Percentiles rank a stretch among this genome's conserved stretches.
These are phyloP conservation scores for Plasmodium vinckei DNA, from an alignment of 169 alveolate species.

Conservation along the genomic window DNA sequence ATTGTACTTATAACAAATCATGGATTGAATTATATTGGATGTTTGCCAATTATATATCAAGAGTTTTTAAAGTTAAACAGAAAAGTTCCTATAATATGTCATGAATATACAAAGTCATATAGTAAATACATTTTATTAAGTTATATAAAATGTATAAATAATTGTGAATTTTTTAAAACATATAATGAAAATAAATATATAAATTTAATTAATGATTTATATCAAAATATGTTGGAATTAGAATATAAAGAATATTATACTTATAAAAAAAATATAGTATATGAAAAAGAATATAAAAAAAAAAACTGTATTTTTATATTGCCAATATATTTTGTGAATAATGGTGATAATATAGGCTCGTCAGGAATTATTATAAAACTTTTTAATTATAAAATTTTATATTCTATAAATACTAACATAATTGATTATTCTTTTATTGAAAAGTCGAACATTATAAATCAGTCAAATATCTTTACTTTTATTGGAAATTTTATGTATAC, in stretches of 20 bases:
- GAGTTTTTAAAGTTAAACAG: conserved; percentile 28
- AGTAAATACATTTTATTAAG: conserved; percentile 63
- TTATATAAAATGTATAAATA: conserved; percentile 43
- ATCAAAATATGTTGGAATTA: conserved; percentile 10
- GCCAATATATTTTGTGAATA: conserved; percentile 58
- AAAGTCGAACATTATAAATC: conserved; percentile 29
- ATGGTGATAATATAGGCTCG: conserved; percentile 73
- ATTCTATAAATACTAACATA: conserved; percentile 48
- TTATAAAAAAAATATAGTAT: conserved; percentile 27
- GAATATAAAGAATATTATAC: conserved; percentile 62
- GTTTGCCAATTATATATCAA: conserved; percentile 31
- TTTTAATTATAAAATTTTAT: conserved; percentile 45
- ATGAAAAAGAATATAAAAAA: conserved; percentile 2
- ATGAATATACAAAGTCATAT: conserved; percentile 48
- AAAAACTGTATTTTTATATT: conserved; percentile 19
- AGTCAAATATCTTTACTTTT: conserved; percentile 53
- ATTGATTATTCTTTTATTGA: conserved; percentile 70
- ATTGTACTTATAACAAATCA: conserved; percentile 41
- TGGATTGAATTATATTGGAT: conserved; percentile 47
- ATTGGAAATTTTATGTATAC: conserved; percentile 65
- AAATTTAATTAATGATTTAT: conserved; percentile 42
- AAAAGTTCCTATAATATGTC: conserved; percentile 50
- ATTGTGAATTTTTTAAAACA: conserved; percentile 31
- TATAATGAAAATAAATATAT: conserved; percentile 45
- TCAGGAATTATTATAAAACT: conserved; percentile 56